A percentile compares a stretch with the other conserved stretches of the same genome.
These are phyloP conservation scores for Hypsizygus ulmarius DNA, from an alignment of 1,284 basidiomycete genomes.

Conservation along the genomic window DNA sequence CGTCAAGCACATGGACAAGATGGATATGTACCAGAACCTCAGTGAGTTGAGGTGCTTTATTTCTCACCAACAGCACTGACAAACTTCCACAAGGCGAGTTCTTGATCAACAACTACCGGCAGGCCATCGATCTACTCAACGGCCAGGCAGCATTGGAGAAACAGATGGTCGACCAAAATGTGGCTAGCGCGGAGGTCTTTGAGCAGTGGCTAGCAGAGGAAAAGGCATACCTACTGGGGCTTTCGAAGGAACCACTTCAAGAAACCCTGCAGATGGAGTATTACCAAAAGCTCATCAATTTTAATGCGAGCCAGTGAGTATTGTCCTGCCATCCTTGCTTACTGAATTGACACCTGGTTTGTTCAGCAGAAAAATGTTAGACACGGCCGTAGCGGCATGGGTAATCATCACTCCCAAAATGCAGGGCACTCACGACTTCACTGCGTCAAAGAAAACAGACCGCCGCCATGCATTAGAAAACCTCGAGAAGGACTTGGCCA, in stretches of 20 bases:
- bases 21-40: conserved; percentile 22
- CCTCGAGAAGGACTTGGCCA: conserved; percentile 11
- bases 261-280: conserved; percentile 30
- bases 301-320: conserved; percentile 17
- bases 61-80: background rate
- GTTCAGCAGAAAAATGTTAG: conserved; percentile 4
- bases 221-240: conserved; percentile 17
- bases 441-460: conserved; percentile 13
- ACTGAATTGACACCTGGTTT: background rate
- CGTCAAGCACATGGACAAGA: conserved; percentile 19
- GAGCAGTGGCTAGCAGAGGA: conserved; percentile 16
- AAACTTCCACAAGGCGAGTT: conserved; percentile 18
- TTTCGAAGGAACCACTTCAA: conserved; percentile 21
- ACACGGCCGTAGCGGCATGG: background rate
- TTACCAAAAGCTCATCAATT: conserved; percentile 21
- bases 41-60: conserved; percentile 12
- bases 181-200: conserved; percentile 16
- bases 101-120: conserved; percentile 25
- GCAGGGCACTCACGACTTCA: too few relatives aligned
- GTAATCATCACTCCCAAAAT: background rate
- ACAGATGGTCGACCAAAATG: conserved; percentile 16
- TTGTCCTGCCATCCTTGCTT: background rate
- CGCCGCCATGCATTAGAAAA: conserved; percentile 21
- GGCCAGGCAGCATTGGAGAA: conserved; percentile 10
- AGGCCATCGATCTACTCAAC: conserved; percentile 23